Conservation (phyloP, 1,139 yeast genomes). For the Maudiozyma humilis region DNA sequence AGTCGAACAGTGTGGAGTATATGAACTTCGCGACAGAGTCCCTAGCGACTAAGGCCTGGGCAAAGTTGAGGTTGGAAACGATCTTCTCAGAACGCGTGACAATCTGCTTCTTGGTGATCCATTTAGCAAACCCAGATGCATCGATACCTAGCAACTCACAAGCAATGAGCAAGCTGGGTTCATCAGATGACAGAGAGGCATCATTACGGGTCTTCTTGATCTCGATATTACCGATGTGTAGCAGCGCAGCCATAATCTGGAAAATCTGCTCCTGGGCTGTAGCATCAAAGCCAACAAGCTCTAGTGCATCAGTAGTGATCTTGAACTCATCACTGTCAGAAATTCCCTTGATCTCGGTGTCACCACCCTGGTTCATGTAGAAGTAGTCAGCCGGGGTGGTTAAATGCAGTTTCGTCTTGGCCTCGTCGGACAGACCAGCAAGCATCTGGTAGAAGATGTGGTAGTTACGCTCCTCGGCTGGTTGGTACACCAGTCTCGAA, state of each 20-base stretch:
- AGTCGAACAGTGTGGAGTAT: slow-evolving; percentile 88
- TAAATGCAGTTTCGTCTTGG: slow-evolving; percentile 53
- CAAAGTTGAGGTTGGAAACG: slow-evolving; percentile 71
- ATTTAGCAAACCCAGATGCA: slow-evolving; percentile 66
- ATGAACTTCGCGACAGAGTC: slow-evolving; percentile 95
- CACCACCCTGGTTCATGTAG: slow-evolving; percentile 89
- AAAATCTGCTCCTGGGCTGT: slow-evolving; percentile 63
- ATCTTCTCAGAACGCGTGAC: slow-evolving; percentile 88
- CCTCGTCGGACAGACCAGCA: slow-evolving; percentile 63
- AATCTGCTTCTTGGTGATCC: slow-evolving; percentile 92
- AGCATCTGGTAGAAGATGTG: slow-evolving; percentile 92
- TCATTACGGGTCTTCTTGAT: slow-evolving; percentile 81
- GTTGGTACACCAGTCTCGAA: slow-evolving; percentile 92
- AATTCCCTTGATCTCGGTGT: slow-evolving; percentile 62
- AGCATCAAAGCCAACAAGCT: slow-evolving; percentile 65
- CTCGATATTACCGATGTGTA: slow-evolving; percentile 91
- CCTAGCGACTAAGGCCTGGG: slow-evolving; percentile 85
- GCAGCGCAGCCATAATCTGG: slow-evolving; percentile 75
- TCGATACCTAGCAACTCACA: slow-evolving; percentile 82
- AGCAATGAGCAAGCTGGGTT: slow-evolving; percentile 76
- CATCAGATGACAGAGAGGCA: slow-evolving; percentile 78
- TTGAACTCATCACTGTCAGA: slow-evolving; percentile 77
- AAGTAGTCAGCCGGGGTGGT: slow-evolving; percentile 59
- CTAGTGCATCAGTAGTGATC: slow-evolving; percentile 68
- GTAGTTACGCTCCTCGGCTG: slow-evolving; percentile 83